A percentile compares a stretch with the other conserved stretches of the same genome.
Evolutionary conservation across 305 asterid genomes (phyloP).

Genomic region (Ajuga reptans): DNA sequence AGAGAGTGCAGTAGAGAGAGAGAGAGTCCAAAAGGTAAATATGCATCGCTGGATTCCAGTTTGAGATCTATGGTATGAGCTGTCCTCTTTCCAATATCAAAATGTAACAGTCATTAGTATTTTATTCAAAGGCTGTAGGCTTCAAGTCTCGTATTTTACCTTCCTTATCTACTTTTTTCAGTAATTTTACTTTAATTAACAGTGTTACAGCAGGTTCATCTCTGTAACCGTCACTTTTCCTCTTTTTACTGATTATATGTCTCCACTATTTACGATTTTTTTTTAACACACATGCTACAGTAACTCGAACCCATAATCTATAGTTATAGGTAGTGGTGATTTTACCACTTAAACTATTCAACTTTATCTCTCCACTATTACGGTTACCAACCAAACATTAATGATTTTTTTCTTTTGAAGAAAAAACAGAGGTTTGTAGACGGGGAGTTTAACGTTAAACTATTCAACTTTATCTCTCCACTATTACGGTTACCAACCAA

Average conservation of each 20-base stretch:
- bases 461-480: too few species aligned
- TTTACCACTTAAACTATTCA: too few species aligned
- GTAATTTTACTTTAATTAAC: too few species aligned
- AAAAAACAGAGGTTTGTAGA: background rate
- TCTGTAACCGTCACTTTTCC: background rate
- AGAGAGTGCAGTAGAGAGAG: background rate
- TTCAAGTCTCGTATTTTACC: background rate
- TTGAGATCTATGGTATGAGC: constrained; percentile 27
- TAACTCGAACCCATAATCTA: too few species aligned
- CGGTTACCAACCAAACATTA: background rate
- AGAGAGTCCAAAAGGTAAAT: constrained; percentile 9
- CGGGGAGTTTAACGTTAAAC: background rate
- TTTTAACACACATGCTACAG: too few species aligned
- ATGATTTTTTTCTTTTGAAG: background rate
- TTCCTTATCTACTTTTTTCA: too few species aligned
- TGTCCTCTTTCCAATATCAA: background rate
- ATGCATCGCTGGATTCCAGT: constrained; percentile 28
- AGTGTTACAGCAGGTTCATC: too few species aligned
- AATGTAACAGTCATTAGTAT: too few species aligned
- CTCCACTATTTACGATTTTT: too few species aligned
- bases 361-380: too few species aligned
- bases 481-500: background rate
- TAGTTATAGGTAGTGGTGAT: too few species aligned
- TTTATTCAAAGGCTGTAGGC: background rate
- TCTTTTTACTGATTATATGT: too few species aligned